phyloP scores from a whole-genome alignment of 2,329 filamentous ascomycete species.

The Coccinonectria pachysandricola region DNA sequence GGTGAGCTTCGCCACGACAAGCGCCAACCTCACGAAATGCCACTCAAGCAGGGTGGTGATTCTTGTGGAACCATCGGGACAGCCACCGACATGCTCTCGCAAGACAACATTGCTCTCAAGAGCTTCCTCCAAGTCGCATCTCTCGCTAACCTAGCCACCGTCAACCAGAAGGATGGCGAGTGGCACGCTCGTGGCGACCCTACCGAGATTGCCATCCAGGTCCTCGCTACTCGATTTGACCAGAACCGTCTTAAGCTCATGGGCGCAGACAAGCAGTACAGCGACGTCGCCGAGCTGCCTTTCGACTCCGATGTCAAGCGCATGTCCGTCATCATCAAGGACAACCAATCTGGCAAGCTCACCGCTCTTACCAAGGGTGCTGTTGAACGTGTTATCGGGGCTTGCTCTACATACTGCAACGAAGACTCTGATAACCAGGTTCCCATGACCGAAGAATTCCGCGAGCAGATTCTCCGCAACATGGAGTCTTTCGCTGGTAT shows the following conservation, averaged over 20 bases:
- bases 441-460: slow-evolving; percentile 40
- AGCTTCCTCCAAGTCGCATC: slow-evolving; percentile 50
- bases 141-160: slow-evolving; percentile 43
- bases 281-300: slow-evolving; percentile 53
- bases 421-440: slow-evolving; percentile 24
- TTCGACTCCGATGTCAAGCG: slow-evolving; percentile 66
- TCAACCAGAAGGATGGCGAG: slow-evolving; percentile 32
- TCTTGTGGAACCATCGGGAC: slow-evolving; percentile 15
- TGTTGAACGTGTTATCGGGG: slow-evolving; percentile 55
- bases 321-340: slow-evolving; percentile 58
- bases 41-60: slow-evolving; percentile 22
- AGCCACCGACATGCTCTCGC: slow-evolving; percentile 26
- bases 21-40: slow-evolving; percentile 29
- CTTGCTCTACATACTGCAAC: slow-evolving; percentile 42
- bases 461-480: slow-evolving; percentile 47
- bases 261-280: slow-evolving; percentile 37
- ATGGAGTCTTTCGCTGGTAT: slow-evolving; percentile 53
- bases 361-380: slow-evolving; percentile 50
- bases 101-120: slow-evolving; percentile 32
- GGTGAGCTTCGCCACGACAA: slow-evolving; percentile 35
- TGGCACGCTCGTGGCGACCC: slow-evolving; percentile 56
- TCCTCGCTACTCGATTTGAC: slow-evolving; percentile 57
- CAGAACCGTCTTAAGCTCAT: slow-evolving; percentile 45
- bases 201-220: slow-evolving; percentile 64
- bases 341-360: slow-evolving; percentile 23